Percentiles rank a stretch among this genome's conserved stretches.
These are phyloP conservation scores for Aspergillus hancockii DNA, from an alignment of 495 filamentous ascomycete species.

Conservation along the genomic window DNA sequence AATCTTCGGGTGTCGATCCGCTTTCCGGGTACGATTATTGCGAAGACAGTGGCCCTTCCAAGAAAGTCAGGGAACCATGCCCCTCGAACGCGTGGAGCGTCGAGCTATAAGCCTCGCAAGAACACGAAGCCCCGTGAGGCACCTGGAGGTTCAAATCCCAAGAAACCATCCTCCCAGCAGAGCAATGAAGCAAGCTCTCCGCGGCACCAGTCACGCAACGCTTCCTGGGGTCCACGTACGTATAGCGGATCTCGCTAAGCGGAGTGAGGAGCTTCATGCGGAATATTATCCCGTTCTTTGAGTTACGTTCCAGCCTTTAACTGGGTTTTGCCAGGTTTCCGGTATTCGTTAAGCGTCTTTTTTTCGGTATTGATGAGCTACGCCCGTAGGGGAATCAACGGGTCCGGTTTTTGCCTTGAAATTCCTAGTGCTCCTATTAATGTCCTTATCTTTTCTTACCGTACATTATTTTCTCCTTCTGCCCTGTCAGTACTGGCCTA, in stretches of 20 bases:
- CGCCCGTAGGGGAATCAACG: constrained; percentile 20
- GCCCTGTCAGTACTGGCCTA: constrained; percentile 16
- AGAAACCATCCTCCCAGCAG: constrained; percentile 33
- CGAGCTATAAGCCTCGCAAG: constrained; percentile 39
- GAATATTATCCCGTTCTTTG: constrained; percentile 8
- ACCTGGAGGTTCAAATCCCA: constrained; percentile 22
- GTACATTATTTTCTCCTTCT: constrained; percentile 24
- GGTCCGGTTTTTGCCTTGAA: constrained; percentile 20
- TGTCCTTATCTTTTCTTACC: constrained; percentile 18
- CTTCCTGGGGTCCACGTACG: constrained; percentile 35
- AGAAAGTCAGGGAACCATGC: constrained; percentile 30
- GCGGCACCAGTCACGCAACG: constrained; percentile 32
- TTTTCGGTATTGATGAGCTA: constrained; percentile 31
- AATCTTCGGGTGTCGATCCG: constrained; percentile 35
- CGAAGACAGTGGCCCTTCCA: constrained; percentile 32
- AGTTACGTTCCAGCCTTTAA: constrained; percentile 11
- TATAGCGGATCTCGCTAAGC: constrained; percentile 25
- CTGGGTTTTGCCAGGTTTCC: constrained; percentile 21
- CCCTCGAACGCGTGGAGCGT: constrained; percentile 29
- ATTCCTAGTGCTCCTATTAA: constrained; percentile 26
- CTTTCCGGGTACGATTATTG: constrained; percentile 36
- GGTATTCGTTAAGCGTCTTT: constrained; percentile 28
- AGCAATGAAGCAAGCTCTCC: constrained; percentile 26
- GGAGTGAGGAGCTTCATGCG: constrained; percentile 7
- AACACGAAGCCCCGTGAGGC: constrained; percentile 36